Evolutionary conservation across 352 stramenopile species (phyloP).

Genomic region (Pythium scleroteichum): DNA sequence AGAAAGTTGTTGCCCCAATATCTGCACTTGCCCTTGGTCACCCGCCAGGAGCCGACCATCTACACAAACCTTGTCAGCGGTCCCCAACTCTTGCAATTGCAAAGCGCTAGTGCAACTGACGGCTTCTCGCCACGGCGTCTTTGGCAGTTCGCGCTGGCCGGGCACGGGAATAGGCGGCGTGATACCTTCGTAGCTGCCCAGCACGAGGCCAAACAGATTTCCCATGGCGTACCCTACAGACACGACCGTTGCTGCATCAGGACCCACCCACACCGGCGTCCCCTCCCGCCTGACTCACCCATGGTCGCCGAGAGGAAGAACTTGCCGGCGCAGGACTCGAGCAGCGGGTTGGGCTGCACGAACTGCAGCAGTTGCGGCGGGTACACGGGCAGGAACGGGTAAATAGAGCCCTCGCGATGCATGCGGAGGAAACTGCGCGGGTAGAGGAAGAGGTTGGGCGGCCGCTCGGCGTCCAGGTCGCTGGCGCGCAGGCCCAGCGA

Average conservation of each 20-base stretch:
- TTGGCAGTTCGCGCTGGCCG: constrained; percentile 77
- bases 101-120: constrained; percentile 30
- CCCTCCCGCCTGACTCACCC: constrained; percentile 35
- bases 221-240: constrained; percentile 74
- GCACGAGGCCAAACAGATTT: constrained; percentile 73
- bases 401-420: constrained; percentile 55
- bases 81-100: neutral
- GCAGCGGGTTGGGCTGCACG: constrained; percentile 72
- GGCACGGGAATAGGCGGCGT: constrained; percentile 76
- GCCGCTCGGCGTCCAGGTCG: constrained; percentile 53
- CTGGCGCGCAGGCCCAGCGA: constrained; percentile 54
- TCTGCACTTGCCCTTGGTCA: constrained; percentile 73
- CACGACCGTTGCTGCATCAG: neutral
- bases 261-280: neutral
- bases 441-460: constrained; percentile 83
- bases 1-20: constrained; percentile 90
- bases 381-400: constrained; percentile 74
- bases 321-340: constrained; percentile 80
- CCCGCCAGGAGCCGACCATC: constrained; percentile 65
- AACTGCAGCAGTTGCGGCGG: constrained; percentile 61
- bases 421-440: constrained; percentile 57
- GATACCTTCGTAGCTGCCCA: constrained; percentile 87
- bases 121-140: constrained; percentile 76
- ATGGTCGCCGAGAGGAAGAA: constrained; percentile 79
- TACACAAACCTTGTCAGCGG: constrained; percentile 15